Conservation (phyloP, 805 yeast genomes). For the Yamadazyma laniorum region DNA sequence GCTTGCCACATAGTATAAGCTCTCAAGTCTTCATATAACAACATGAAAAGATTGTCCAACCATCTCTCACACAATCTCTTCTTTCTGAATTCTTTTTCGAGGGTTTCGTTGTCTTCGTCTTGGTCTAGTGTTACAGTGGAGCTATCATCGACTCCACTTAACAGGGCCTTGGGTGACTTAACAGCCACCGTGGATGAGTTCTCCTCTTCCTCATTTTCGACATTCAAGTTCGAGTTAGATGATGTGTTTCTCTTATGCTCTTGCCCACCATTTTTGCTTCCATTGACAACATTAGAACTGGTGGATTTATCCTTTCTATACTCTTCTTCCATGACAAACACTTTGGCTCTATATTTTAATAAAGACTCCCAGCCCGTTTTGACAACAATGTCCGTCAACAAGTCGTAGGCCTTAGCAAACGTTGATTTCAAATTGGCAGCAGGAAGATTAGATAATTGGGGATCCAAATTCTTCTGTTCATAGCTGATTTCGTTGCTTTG, state of each 20-base stretch:
- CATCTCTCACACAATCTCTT: constrained; percentile 71
- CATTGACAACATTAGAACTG: constrained; percentile 11
- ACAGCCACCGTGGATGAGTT: constrained; percentile 38
- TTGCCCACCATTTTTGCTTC: constrained; percentile 7
- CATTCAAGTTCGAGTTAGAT: constrained; percentile 5
- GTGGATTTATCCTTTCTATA: constrained; percentile 38
- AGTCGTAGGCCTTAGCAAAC: constrained; percentile 44
- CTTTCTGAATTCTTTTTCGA: constrained; percentile 50
- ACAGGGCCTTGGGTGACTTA: constrained; percentile 29
- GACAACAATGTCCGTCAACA: constrained; percentile 43
- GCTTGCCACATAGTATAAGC: constrained; percentile 93
- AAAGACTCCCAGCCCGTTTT: constrained; percentile 48
- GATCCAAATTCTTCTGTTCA: constrained; percentile 68
- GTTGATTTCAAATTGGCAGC: constrained; percentile 62
- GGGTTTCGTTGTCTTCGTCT: constrained; percentile 14
- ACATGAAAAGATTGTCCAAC: constrained; percentile 69
- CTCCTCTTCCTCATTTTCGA: constrained; percentile 17
- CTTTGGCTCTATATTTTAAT: constrained; percentile 45
- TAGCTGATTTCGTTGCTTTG: constrained; percentile 62
- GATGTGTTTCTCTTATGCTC: constrained; percentile 10
- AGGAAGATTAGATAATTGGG: constrained; percentile 58
- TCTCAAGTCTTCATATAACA: constrained; percentile 68
- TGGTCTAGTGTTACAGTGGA: constrained; percentile 12
- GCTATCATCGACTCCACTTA: neutral
- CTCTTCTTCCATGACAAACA: constrained; percentile 49